phyloP scores from a whole-genome alignment of 225 moss, liverwort and hornwort species.

The Polytrichum commune region DNA sequence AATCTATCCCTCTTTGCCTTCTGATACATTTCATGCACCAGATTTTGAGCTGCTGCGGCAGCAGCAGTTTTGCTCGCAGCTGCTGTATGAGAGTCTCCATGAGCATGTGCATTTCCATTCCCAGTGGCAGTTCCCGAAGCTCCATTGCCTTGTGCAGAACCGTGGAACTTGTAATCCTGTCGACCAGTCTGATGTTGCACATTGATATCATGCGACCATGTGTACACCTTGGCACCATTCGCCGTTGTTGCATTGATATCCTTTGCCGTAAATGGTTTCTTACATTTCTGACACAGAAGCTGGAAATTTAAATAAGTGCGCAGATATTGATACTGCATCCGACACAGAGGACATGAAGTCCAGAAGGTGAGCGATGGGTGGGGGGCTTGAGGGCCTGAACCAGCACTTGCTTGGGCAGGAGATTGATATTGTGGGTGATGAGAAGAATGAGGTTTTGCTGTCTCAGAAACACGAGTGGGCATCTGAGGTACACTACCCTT shows the following conservation, averaged over 20 bases:
- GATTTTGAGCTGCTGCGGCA: slow-evolving; percentile 37
- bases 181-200: slow-evolving; percentile 21
- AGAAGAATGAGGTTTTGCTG: slow-evolving; percentile 26
- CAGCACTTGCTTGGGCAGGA: slow-evolving; percentile 32
- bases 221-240: slow-evolving; percentile 22
- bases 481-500: slow-evolving; percentile 36
- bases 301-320: slow-evolving; percentile 62
- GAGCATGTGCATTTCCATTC: slow-evolving; percentile 39
- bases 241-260: slow-evolving; percentile 48
- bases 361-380: slow-evolving; percentile 57
- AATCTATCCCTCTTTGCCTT: slow-evolving; percentile 68
- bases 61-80: slow-evolving; percentile 44
- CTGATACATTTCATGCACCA: slow-evolving; percentile 68
- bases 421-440: slow-evolving; percentile 37
- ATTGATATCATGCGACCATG: slow-evolving; percentile 15
- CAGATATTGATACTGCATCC: slow-evolving; percentile 83
- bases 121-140: slow-evolving; percentile 22
- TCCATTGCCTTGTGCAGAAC: slow-evolving; percentile 31
- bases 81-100: slow-evolving; percentile 20
- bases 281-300: slow-evolving; percentile 77
- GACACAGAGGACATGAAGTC: slow-evolving; percentile 81
- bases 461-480: slow-evolving; percentile 23
- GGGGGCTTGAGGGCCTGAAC: slow-evolving; percentile 19
- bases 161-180: slow-evolving; percentile 39
- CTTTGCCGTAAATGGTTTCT: slow-evolving; percentile 62